Conservation (phyloP, 2,329 filamentous ascomycete species). For the Metarhizium robertsii region DNA sequence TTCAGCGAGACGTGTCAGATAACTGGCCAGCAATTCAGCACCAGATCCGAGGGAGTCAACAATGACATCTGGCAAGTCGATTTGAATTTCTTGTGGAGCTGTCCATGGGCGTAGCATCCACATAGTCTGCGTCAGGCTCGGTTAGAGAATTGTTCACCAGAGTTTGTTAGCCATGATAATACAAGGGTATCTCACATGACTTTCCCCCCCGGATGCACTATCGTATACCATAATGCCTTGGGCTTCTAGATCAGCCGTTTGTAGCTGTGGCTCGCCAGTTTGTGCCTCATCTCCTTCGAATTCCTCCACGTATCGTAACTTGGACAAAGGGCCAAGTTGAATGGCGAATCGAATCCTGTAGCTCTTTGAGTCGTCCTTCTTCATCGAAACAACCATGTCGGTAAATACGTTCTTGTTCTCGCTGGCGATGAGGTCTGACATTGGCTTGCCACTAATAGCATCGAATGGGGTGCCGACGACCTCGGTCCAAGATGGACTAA, state of each 20-base stretch:
- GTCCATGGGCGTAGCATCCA: slow-evolving; percentile 98
- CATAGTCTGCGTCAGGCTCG: slow-evolving; percentile 61
- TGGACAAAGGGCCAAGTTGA: slow-evolving; percentile 58
- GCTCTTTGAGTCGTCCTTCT: slow-evolving; percentile 85
- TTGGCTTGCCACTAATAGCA: slow-evolving; percentile 63
- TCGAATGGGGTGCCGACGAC: slow-evolving; percentile 74
- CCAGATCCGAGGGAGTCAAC: slow-evolving; percentile 92
- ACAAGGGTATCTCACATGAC: slow-evolving; percentile 59
- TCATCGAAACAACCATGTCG: slow-evolving; percentile 79
- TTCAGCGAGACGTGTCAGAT: slow-evolving; percentile 83
- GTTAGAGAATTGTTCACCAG: background rate
- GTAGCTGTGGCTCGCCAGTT: slow-evolving; percentile 25
- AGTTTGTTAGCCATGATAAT: background rate
- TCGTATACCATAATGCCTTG: slow-evolving; percentile 99
- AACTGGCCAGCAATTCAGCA: slow-evolving; percentile 87
- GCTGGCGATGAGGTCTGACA: slow-evolving; percentile 69
- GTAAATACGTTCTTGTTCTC: slow-evolving; percentile 74
- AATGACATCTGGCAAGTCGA: slow-evolving; percentile 80
- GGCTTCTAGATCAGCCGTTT: slow-evolving; percentile 71
- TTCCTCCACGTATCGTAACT: slow-evolving; percentile 41
- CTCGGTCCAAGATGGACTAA: slow-evolving; percentile 91
- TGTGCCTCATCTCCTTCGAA: slow-evolving; percentile 26
- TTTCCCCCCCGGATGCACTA: slow-evolving; percentile 72
- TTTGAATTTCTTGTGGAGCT: slow-evolving; percentile 83
- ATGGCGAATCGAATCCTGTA: slow-evolving; percentile 79